These are phyloP conservation scores for Lepiota venenata DNA, from an alignment of 768 basidiomycete genomes.

Conservation along the genomic window DNA sequence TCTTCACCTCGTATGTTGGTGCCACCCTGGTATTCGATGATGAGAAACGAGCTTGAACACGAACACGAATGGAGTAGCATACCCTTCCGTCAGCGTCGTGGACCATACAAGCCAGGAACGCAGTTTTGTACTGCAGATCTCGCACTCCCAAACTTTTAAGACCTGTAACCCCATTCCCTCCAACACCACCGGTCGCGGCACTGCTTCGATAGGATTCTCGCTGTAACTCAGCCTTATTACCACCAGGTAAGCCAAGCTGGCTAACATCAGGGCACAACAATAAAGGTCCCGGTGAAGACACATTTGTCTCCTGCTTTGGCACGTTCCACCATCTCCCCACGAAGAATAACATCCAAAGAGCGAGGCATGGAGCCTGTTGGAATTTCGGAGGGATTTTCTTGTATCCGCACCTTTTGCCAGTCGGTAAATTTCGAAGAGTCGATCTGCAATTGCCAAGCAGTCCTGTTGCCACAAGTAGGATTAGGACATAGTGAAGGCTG, in stretches of 20 bases:
- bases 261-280: conserved; percentile 98
- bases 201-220: conserved; percentile 75
- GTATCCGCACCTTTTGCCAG: conserved; percentile 99
- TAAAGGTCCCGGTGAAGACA: conserved; percentile 96
- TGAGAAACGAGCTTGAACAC: neutral
- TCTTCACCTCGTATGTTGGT: conserved; percentile 91
- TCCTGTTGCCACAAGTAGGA: conserved; percentile 87
- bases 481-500: conserved; percentile 95
- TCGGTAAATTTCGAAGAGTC: conserved; percentile 97
- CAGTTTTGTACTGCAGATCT: conserved; percentile 97
- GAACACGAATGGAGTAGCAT: conserved; percentile 26
- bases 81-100: conserved; percentile 88
- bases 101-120: conserved; percentile 97
- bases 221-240: conserved; percentile 87
- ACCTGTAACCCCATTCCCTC: conserved; percentile 85
- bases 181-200: conserved; percentile 58
- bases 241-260: conserved; percentile 92
- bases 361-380: conserved; percentile 99
- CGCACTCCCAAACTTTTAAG: conserved; percentile 92
- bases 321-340: conserved; percentile 95
- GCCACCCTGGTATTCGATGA: conserved; percentile 48
- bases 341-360: conserved; percentile 92
- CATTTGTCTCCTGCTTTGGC: conserved; percentile 99
- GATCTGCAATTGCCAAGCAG: conserved; percentile 91
- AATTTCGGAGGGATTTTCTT: conserved; percentile 98